phyloP scores from a whole-genome alignment of 805 yeast genomes.

The Teunomyces cretensis region DNA sequence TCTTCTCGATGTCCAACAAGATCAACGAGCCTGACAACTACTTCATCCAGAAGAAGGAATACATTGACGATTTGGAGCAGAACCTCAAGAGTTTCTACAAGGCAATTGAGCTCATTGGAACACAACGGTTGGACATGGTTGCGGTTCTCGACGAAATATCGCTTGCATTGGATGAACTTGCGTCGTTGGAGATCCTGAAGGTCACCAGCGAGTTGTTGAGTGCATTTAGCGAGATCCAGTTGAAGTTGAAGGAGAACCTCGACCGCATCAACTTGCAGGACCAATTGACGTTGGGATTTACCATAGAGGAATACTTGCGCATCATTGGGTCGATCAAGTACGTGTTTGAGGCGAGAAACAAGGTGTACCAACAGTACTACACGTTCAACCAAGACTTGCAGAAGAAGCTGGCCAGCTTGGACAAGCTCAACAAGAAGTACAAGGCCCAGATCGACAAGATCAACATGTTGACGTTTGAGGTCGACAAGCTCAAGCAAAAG shows the following conservation, averaged over 20 bases:
- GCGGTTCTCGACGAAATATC: constrained; percentile 68
- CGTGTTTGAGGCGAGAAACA: constrained; percentile 73
- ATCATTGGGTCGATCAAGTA: constrained; percentile 71
- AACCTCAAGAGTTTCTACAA: constrained; percentile 69
- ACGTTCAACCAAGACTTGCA: constrained; percentile 44
- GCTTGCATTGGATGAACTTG: constrained; percentile 52
- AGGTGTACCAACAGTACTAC: constrained; percentile 42
- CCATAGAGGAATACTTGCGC: constrained; percentile 84
- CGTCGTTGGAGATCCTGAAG: constrained; percentile 73
- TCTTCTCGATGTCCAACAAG: constrained; percentile 68
- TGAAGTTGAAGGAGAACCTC: constrained; percentile 66
- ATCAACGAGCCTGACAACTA: constrained; percentile 76
- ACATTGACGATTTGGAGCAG: constrained; percentile 68
- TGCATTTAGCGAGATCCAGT: constrained; percentile 72
- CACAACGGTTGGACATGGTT: constrained; percentile 74
- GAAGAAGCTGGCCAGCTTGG: constrained; percentile 47
- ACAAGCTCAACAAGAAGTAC: constrained; percentile 44
- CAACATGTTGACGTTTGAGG: constrained; percentile 56
- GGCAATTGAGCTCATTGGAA: constrained; percentile 70
- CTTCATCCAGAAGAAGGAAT: constrained; percentile 66
- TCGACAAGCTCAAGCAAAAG: constrained; percentile 52
- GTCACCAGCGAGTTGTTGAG: constrained; percentile 60
- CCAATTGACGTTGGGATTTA: constrained; percentile 78
- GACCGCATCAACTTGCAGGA: constrained; percentile 83
- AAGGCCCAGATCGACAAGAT: constrained; percentile 63